phyloP scores from a whole-genome alignment of 73 alveolate species.

The Tetrahymena thermophila region DNA sequence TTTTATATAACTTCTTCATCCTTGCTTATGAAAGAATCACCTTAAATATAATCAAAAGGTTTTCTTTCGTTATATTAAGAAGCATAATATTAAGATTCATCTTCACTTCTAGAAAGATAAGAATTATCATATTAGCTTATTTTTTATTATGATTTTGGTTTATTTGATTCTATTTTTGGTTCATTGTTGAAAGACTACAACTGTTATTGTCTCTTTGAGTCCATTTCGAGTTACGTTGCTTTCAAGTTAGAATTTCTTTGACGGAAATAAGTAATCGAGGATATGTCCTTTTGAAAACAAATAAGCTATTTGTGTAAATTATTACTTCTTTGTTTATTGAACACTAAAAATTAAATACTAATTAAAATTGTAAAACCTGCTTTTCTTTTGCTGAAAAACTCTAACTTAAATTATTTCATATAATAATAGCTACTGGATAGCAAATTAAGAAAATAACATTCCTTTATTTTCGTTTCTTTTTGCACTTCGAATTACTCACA shows the following conservation, averaged over 20 bases:
- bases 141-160: neutral
- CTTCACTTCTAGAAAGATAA: neutral
- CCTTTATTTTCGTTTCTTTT: neutral
- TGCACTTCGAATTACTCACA: neutral
- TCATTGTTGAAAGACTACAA: neutral
- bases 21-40: neutral
- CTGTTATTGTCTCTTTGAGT: neutral
- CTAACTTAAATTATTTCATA: neutral
- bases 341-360: neutral
- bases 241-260: neutral
- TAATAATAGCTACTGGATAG: neutral
- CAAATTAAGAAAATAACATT: neutral
- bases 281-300: neutral
- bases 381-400: neutral
- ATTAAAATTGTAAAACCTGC: neutral
- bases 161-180: neutral
- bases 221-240: neutral
- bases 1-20: neutral
- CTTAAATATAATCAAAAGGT: neutral
- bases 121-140: neutral
- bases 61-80: neutral
- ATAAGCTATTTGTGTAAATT: neutral
- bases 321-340: neutral
- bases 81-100: neutral
- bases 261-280: neutral